These are phyloP conservation scores for Zalaria sp. DNA, from an alignment of 2,329 filamentous ascomycete genomes.

Conservation along the genomic window DNA sequence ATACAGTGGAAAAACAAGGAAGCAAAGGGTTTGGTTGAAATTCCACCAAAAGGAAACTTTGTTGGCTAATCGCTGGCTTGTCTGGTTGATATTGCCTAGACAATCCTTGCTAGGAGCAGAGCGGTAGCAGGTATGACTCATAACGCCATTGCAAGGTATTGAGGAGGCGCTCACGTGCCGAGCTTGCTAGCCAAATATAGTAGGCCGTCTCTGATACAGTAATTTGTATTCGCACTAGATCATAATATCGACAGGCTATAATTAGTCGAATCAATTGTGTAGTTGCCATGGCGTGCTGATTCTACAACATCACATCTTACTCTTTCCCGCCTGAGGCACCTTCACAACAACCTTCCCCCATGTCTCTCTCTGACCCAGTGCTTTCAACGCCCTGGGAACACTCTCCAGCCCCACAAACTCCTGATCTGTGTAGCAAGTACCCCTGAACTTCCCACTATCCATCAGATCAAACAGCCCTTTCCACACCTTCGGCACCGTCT, in stretches of 20 bases:
- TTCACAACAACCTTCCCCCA: slow-evolving; percentile 96
- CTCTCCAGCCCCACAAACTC: slow-evolving; percentile 72
- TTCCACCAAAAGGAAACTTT: slow-evolving; percentile 7
- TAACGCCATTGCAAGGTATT: too few species aligned
- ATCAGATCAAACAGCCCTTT: slow-evolving; percentile 68
- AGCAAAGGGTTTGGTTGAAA: slow-evolving; percentile 2
- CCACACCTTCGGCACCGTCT: slow-evolving; percentile 63
- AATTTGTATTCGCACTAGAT: too few species aligned
- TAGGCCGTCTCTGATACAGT: too few species aligned
- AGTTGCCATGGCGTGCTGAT: too few species aligned
- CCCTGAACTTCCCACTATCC: slow-evolving; percentile 60
- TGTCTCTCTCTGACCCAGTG: slow-evolving; percentile 65
- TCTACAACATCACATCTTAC: slow-evolving; percentile 16
- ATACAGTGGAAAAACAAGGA: slow-evolving; percentile 26
- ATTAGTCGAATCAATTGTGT: too few species aligned
- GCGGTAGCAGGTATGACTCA: too few species aligned
- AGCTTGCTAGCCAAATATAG: too few species aligned
- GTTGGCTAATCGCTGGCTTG: not conserved
- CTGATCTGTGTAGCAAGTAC: slow-evolving; percentile 70
- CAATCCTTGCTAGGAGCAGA: too few species aligned
- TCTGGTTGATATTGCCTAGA: too few species aligned
- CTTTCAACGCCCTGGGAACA: slow-evolving; percentile 61
- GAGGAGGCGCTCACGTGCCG: too few species aligned
- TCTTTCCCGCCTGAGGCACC: slow-evolving; percentile 51
- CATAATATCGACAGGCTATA: too few species aligned